A percentile compares a stretch with the other conserved stretches of the same genome.
These are phyloP conservation scores for Eucalyptus polyanthemos DNA, from an alignment of 345 rosid genomes.

Conservation along the genomic window DNA sequence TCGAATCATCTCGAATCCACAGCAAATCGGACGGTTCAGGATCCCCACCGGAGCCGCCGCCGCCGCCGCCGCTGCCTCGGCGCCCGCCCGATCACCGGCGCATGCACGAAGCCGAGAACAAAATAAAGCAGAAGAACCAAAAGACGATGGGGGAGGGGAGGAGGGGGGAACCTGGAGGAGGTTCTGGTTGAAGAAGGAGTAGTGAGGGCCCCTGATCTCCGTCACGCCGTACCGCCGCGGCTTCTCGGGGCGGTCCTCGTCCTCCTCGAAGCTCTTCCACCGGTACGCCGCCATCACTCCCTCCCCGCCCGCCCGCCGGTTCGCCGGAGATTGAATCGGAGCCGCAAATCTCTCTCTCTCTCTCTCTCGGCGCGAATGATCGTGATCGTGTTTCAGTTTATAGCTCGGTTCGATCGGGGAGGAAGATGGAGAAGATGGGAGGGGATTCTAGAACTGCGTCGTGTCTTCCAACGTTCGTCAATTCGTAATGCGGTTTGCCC, in stretches of 20 bases:
- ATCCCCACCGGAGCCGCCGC: neutral
- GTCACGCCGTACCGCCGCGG: slow-evolving; percentile 88
- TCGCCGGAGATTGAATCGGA: neutral
- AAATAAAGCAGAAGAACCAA: neutral
- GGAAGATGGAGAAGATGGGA: neutral
- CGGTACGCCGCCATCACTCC: slow-evolving; percentile 12
- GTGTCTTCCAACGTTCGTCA: neutral
- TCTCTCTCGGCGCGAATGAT: neutral
- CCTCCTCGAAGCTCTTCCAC: slow-evolving; percentile 72
- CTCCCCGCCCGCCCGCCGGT: neutral
- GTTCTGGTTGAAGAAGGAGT: slow-evolving; percentile 45
- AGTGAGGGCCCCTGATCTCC: slow-evolving; percentile 78
- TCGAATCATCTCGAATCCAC: neutral
- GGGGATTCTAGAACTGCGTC: neutral
- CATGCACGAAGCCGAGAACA: neutral
- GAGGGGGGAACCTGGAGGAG: slow-evolving; percentile 38
- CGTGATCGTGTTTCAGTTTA: neutral
- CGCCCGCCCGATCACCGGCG: neutral
- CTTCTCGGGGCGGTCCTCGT: slow-evolving; percentile 89
- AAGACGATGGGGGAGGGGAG: neutral
- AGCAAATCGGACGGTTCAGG: neutral
- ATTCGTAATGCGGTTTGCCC: neutral
- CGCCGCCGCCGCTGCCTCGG: neutral
- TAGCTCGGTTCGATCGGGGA: neutral
- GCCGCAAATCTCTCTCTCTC: neutral